Evolutionary conservation across 345 rosid species (phyloP), one percentile per base, ranked within the genome.

Genomic region (Anacardium occidentale): DNA sequence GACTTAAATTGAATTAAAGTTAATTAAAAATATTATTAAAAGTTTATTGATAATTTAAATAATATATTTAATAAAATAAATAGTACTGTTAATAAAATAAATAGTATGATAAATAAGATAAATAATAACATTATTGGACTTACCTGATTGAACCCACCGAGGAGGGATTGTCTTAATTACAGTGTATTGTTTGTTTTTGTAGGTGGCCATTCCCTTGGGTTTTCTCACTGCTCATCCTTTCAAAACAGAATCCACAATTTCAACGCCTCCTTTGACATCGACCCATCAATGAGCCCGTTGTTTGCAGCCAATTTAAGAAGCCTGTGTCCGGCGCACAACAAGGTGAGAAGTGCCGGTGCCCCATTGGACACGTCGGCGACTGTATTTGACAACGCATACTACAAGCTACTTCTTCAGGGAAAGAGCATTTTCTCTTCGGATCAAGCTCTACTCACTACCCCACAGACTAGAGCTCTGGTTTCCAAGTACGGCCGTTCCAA

Each of bases 131-230:
- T n/a, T n/a, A n/a, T n/a, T n/a, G n/a, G n/a, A n/a, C n/a, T n/a
- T n/a, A n/a, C n/a, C n/a, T n/a, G n/a, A n/a, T n/a, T n/a, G n/a
- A n/a, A n/a, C n/a, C n/a, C n/a, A n/a, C n/a, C n/a, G n/a, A n/a
- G n/a, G n/a, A n/a, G n/a, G n/a, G n/a, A n/a, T n/a, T n/a, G n/a
- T 14, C 51, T 0, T 10, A 13, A 15, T 47, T 3, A 47, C 2
- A 10, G 14, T 10, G 2, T 10, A 12, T 58, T 58, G n/a, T n/a
- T n/a, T n/a, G n/a, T 14, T 3, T 47, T 9, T 12, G 45, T 25
- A 88, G 97, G 97, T 67, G 96, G 98, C 8, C 98, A 94, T 76
- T 89, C 93, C 1, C 86, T 94, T 11, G 97, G 98, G 51, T 94
- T 94, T 61, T 76, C 98, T 0, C 97, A 91, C 73, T 91, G 98